Evolutionary conservation across 495 filamentous ascomycete species (phyloP).

Genomic region (Clohesyomyces aquaticus): DNA sequence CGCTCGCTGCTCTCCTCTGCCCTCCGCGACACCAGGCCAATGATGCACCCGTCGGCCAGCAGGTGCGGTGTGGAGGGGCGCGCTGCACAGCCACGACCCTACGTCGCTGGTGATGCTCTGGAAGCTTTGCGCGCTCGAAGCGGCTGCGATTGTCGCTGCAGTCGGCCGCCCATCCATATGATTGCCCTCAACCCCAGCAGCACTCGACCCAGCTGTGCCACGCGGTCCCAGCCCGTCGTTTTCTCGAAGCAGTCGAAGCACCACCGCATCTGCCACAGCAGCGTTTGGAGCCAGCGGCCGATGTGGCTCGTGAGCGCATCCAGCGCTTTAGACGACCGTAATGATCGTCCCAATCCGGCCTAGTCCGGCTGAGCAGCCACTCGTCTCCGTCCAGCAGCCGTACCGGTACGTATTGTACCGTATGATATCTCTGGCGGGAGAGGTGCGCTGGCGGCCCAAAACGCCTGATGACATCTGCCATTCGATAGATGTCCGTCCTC

Average conservation of each 20-base stretch:
- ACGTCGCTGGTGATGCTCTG: slow-evolving; percentile 14
- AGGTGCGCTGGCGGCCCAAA: slow-evolving; percentile 24
- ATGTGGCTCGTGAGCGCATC: slow-evolving; percentile 9
- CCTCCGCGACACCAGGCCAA: slow-evolving; percentile 7
- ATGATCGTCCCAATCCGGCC: slow-evolving; percentile 23
- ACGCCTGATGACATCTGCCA: slow-evolving; percentile 17
- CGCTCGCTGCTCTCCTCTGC: background rate
- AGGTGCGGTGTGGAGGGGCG: too few species aligned
- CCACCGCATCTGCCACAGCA: too few species aligned
- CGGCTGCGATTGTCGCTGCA: slow-evolving; percentile 30
- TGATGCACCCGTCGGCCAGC: background rate
- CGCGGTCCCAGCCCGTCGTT: slow-evolving; percentile 32
- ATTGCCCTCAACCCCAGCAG: slow-evolving; percentile 1
- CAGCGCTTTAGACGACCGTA: slow-evolving; percentile 10
- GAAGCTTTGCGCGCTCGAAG: slow-evolving; percentile 21
- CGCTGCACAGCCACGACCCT: slow-evolving; percentile 35
- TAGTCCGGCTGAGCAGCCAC: background rate
- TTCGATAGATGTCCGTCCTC: background rate
- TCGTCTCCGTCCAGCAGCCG: too few species aligned
- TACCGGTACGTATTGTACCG: too few species aligned
- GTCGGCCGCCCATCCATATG: background rate
- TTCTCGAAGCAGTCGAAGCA: slow-evolving; percentile 29
- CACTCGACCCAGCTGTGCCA: slow-evolving; percentile 19
- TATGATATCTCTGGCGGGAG: too few species aligned
- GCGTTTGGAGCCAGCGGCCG: slow-evolving; percentile 3